phyloP scores from a whole-genome alignment of 176 grass and related monocot species.

The Carex cristatella region DNA sequence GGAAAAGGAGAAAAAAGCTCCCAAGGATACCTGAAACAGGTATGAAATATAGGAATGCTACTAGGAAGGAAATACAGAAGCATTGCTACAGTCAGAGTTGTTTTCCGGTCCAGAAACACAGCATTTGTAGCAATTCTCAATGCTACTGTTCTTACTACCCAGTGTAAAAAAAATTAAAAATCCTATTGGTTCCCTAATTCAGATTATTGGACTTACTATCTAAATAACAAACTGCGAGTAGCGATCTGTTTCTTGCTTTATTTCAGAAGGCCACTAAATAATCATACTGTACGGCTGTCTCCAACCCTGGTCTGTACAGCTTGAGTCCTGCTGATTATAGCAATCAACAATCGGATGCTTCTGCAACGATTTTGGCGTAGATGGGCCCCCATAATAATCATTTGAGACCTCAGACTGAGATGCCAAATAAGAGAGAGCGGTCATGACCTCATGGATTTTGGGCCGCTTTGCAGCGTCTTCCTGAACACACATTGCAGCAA shows the following conservation, averaged over 20 bases:
- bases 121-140: neutral
- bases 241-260: neutral
- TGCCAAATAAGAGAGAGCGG: constrained; percentile 64
- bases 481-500: constrained; percentile 77
- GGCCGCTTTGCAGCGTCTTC: constrained; percentile 54
- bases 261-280: neutral
- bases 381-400: constrained; percentile 30
- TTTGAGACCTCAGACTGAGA: constrained; percentile 26
- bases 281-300: neutral
- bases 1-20: neutral
- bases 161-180: neutral
- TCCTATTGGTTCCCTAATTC: neutral
- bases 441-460: constrained; percentile 49
- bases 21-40: neutral
- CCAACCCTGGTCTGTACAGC: neutral
- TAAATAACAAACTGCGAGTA: neutral
- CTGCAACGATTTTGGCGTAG: constrained; percentile 6
- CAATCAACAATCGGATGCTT: neutral
- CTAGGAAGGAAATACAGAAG: neutral
- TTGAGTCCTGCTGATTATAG: neutral
- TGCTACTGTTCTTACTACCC: no score
- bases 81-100: neutral
- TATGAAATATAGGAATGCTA: neutral
- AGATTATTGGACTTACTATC: neutral
- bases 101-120: neutral